phyloP scores from a whole-genome alignment of 768 basidiomycete genomes.

The Kwoniella sp. region DNA sequence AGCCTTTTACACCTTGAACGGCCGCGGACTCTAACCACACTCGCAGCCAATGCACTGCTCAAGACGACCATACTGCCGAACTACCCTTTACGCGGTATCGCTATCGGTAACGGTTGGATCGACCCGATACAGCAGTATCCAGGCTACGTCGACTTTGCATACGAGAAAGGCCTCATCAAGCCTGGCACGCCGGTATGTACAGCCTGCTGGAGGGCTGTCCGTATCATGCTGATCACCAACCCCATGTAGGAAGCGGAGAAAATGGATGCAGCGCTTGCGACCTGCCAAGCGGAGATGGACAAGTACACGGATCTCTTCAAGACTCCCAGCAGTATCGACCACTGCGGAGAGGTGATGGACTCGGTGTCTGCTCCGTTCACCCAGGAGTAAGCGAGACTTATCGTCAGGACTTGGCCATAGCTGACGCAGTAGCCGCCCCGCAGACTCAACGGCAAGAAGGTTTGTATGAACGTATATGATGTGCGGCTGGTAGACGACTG shows the following conservation, averaged over 20 bases:
- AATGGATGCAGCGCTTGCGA: conserved; percentile 59
- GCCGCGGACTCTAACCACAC: background rate
- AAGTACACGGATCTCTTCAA: conserved; percentile 40
- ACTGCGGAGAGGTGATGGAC: conserved; percentile 62
- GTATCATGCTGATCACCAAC: background rate
- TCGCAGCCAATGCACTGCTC: conserved; percentile 70
- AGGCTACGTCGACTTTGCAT: conserved; percentile 78
- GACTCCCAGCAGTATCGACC: conserved; percentile 53
- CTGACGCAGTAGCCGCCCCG: background rate
- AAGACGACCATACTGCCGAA: conserved; percentile 56
- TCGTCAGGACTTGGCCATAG: background rate
- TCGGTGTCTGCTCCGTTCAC: conserved; percentile 49
- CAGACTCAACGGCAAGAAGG: conserved; percentile 64
- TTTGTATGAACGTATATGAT: conserved; percentile 93
- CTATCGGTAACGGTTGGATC: conserved; percentile 99
- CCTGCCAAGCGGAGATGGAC: conserved; percentile 57
- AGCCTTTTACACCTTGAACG: too few relatives aligned
- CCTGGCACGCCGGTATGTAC: conserved; percentile 60
- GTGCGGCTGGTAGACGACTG: conserved; percentile 76
- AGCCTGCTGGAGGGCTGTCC: too few relatives aligned
- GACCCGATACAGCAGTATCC: conserved; percentile 84
- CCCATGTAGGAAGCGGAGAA: conserved; percentile 59
- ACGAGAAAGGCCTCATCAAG: conserved; percentile 72
- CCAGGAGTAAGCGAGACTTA: conserved; percentile 51
- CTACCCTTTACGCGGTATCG: conserved; percentile 67